These are phyloP conservation scores for Sporothrix humicola DNA, from an alignment of 2,329 filamentous ascomycete species.

Conservation along the genomic window DNA sequence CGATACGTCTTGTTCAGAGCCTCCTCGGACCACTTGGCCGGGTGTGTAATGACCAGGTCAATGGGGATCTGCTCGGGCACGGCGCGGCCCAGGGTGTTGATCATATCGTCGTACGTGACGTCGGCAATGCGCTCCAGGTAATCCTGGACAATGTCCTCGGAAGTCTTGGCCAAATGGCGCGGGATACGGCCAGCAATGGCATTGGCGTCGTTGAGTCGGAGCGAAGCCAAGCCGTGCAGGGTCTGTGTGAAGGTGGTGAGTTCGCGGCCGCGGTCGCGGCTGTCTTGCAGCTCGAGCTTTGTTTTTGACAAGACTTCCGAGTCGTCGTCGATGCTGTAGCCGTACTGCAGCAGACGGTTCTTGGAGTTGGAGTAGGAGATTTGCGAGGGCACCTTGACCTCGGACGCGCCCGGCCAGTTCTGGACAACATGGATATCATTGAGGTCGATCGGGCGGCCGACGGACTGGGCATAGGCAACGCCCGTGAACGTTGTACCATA, in stretches of 20 bases:
- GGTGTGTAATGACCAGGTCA: conserved; percentile 39
- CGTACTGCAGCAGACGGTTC: conserved; percentile 32
- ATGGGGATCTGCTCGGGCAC: conserved; percentile 34
- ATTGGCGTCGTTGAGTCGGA: conserved; percentile 29
- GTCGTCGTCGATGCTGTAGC: conserved; percentile 35
- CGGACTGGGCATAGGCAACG: conserved; percentile 33
- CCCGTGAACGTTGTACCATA: conserved; percentile 39
- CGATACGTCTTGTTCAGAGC: conserved; percentile 37
- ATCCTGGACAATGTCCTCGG: conserved; percentile 37
- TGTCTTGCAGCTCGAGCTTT: conserved; percentile 37
- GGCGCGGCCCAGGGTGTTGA: conserved; percentile 17
- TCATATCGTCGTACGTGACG: conserved; percentile 34
- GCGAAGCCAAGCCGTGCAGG: conserved; percentile 29
- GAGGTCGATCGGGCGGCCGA: conserved; percentile 24
- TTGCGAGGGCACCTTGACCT: conserved; percentile 37
- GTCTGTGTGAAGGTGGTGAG: conserved; percentile 33
- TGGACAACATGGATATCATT: conserved; percentile 35
- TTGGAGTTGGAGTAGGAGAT: conserved; percentile 36
- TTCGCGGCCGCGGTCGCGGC: conserved; percentile 24
- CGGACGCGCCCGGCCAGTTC: conserved; percentile 33
- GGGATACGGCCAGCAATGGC: conserved; percentile 31
- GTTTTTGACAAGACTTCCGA: conserved; percentile 35
- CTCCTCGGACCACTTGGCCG: conserved; percentile 35
- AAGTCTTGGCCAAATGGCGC: conserved; percentile 33
- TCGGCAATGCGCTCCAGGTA: conserved; percentile 36